Conservation (phyloP, 169 alveolate genomes). For the Plasmodium inui region DNA sequence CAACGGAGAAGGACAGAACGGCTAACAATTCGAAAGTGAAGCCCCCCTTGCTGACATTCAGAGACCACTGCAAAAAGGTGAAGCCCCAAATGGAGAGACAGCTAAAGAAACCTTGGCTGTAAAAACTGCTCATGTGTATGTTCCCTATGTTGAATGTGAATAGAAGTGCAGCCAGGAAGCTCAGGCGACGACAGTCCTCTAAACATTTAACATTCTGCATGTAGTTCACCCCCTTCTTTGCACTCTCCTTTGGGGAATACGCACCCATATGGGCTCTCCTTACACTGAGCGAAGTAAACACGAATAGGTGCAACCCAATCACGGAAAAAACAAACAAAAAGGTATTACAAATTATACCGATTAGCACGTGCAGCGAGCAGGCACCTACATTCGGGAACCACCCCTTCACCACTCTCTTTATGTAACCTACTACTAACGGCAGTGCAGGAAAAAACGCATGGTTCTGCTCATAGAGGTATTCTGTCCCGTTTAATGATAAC, state of each 20-base stretch:
- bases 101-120: slow-evolving; percentile 68
- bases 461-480: slow-evolving; percentile 80
- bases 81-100: slow-evolving; percentile 76
- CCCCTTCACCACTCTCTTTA: neutral
- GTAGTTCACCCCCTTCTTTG: neutral
- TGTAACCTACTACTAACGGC: slow-evolving; percentile 73
- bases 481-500: slow-evolving; percentile 77
- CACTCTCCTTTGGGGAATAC: neutral
- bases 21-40: slow-evolving; percentile 33
- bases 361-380: slow-evolving; percentile 18
- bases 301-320: slow-evolving; percentile 47
- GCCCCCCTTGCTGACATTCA: neutral
- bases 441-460: slow-evolving; percentile 84
- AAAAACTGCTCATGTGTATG: slow-evolving; percentile 58
- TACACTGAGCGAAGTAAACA: neutral
- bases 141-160: slow-evolving; percentile 33
- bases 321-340: slow-evolving; percentile 24
- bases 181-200: slow-evolving; percentile 19
- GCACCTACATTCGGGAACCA: neutral
- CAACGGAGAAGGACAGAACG: slow-evolving; percentile 26
- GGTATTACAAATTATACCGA: slow-evolving; percentile 23
- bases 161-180: slow-evolving; percentile 25
- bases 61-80: slow-evolving; percentile 53
- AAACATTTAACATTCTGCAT: neutral
- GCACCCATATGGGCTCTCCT: neutral